Conservation (phyloP, 805 yeast species). For the Lipomyces sp. region DNA sequence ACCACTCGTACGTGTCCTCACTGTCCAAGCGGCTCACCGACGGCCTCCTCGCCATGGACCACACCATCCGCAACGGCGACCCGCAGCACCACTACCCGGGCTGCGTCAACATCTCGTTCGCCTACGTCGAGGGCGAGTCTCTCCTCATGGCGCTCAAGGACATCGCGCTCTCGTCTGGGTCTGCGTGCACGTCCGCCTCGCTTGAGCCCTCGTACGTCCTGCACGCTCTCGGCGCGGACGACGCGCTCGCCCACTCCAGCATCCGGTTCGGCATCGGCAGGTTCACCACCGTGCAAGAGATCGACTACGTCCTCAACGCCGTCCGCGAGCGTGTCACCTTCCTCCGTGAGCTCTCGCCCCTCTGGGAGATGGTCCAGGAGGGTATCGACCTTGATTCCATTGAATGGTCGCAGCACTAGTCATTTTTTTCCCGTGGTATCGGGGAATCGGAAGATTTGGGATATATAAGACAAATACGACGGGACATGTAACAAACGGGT, state of each 20-base stretch:
- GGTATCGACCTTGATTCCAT: conserved; percentile 92
- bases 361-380: conserved; percentile 99
- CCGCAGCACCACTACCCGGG: conserved; percentile 74
- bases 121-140: conserved; percentile 97
- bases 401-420: conserved; percentile 94
- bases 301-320: conserved; percentile 89
- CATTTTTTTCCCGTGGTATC: background rate
- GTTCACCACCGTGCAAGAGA: conserved; percentile 93
- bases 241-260: conserved; percentile 93
- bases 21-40: conserved; percentile 70
- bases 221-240: conserved; percentile 96
- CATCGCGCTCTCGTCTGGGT: conserved; percentile 92
- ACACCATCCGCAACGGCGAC: conserved; percentile 88
- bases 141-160: conserved; percentile 96
- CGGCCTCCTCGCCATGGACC: conserved; percentile 76
- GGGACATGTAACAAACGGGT: too few relatives aligned
- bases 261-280: conserved; percentile 96
- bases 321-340: conserved; percentile 85
- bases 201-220: conserved; percentile 95
- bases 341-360: conserved; percentile 86
- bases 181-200: conserved; percentile 98
- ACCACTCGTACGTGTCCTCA: conserved; percentile 62
- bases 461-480: too few relatives aligned
- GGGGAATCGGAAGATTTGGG: too few relatives aligned
- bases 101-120: conserved; percentile 94